Evolutionary conservation across 2,329 filamentous ascomycete species (phyloP).

Genomic region (Alternaria ventricosa): DNA sequence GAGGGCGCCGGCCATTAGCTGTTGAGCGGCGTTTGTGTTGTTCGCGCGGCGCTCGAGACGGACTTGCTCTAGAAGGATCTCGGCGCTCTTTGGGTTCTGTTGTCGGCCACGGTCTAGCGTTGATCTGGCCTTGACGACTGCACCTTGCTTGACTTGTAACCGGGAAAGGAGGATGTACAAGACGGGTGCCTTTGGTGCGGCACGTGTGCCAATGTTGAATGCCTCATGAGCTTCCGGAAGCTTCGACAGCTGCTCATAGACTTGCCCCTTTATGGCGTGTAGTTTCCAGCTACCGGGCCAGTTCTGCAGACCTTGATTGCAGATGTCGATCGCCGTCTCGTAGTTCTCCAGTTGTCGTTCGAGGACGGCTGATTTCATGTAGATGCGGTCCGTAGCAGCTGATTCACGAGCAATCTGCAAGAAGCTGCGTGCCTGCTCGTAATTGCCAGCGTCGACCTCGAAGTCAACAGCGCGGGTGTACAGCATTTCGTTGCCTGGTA

Average conservation of each 20-base stretch:
- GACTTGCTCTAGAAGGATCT: conserved; percentile 93
- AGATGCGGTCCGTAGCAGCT: conserved; percentile 93
- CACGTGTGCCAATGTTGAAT: conserved; percentile 85
- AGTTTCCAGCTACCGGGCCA: conserved; percentile 88
- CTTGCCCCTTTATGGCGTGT: conserved; percentile 99
- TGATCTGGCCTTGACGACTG: conserved; percentile 88
- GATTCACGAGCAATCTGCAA: conserved; percentile 83
- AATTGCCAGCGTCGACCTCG: conserved; percentile 86
- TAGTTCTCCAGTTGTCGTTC: conserved; percentile 82
- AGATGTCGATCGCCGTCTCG: conserved; percentile 84
- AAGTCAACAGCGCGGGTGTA: conserved; percentile 97
- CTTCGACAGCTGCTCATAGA: conserved; percentile 85
- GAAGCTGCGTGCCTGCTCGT: conserved; percentile 80
- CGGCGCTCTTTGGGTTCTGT: conserved; percentile 81
- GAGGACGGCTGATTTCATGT: conserved; percentile 94
- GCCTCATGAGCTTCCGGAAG: conserved; percentile 86
- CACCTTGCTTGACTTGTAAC: conserved; percentile 83
- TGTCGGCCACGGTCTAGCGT: conserved; percentile 91
- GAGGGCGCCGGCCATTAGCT: conserved; percentile 89
- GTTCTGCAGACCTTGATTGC: conserved; percentile 82
- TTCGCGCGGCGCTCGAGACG: conserved; percentile 87
- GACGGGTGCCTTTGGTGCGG: conserved; percentile 81
- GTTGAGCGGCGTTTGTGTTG: conserved; percentile 83
- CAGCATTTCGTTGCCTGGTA: conserved; percentile 96
- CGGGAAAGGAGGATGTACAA: conserved; percentile 90